phyloP scores from a whole-genome alignment of 768 basidiomycete genomes.

The Trametopsis cervina region DNA sequence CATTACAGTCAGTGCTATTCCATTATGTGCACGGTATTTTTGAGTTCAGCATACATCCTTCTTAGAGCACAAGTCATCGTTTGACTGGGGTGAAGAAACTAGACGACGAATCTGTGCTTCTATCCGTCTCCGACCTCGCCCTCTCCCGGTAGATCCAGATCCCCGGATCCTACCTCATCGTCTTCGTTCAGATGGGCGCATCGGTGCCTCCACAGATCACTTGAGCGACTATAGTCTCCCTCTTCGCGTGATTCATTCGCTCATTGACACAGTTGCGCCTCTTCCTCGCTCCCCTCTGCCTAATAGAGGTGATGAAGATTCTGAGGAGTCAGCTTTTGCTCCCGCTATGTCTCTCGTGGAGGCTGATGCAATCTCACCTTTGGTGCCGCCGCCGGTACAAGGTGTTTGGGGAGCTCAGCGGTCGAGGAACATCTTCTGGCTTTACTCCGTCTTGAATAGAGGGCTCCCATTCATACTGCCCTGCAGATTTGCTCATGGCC shows the following conservation, averaged over 20 bases:
- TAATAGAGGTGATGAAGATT: background rate
- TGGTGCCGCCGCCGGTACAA: background rate
- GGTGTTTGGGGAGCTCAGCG: background rate
- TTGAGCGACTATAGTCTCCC: background rate
- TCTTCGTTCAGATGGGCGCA: background rate
- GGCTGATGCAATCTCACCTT: background rate
- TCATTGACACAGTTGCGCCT: background rate
- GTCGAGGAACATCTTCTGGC: background rate
- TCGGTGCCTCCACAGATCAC: background rate
- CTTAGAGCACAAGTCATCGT: background rate
- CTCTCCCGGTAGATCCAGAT: background rate
- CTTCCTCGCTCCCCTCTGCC: background rate
- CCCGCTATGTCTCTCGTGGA: background rate
- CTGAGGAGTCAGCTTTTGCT: background rate
- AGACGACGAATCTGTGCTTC: background rate
- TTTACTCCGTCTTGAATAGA: background rate
- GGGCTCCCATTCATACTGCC: slow-evolving; percentile 1
- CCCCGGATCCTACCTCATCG: background rate
- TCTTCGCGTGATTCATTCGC: background rate
- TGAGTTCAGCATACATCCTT: background rate
- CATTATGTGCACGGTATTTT: background rate
- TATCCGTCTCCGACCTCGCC: background rate
- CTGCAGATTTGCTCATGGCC: background rate
- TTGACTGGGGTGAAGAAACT: slow-evolving; percentile 8
- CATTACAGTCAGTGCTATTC: background rate